Conservation (phyloP, 345 rosid species). For the Populus simonii region DNA sequence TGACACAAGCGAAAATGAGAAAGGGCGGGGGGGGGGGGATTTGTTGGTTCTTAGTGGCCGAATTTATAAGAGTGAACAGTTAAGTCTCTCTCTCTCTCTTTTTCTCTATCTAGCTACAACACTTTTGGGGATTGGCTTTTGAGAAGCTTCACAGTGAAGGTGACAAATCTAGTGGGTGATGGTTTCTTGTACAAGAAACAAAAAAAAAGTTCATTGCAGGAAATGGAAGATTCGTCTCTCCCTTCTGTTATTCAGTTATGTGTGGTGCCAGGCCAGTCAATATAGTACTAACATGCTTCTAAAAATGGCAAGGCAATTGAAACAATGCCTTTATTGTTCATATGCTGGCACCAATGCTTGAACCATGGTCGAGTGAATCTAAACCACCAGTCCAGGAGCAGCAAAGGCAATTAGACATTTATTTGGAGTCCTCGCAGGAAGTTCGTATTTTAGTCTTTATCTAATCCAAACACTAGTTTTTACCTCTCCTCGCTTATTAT, state of each 20-base stretch:
- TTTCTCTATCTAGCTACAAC: too few relatives aligned
- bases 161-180: slow-evolving; percentile 5
- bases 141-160: slow-evolving; percentile 27
- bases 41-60: background rate
- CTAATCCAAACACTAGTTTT: too few relatives aligned
- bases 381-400: too few relatives aligned
- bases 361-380: too few relatives aligned
- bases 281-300: background rate
- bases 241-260: slow-evolving; percentile 38
- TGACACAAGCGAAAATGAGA: background rate
- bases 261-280: background rate
- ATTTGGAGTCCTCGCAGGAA: too few relatives aligned
- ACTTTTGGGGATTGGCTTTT: slow-evolving; percentile 1
- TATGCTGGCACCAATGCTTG: too few relatives aligned
- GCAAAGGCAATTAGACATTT: too few relatives aligned
- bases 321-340: too few relatives aligned
- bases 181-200: background rate
- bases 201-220: background rate
- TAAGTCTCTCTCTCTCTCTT: background rate
- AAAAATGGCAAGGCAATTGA: background rate
- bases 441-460: too few relatives aligned
- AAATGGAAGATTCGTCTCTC: slow-evolving; percentile 38
- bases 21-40: slow-evolving; percentile 8
- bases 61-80: slow-evolving; percentile 8
- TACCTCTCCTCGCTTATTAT: too few relatives aligned